A percentile compares a stretch with the other conserved stretches of the same genome.
phyloP scores from a whole-genome alignment of 345 rosid genomes.

The Citrus glauca region DNA sequence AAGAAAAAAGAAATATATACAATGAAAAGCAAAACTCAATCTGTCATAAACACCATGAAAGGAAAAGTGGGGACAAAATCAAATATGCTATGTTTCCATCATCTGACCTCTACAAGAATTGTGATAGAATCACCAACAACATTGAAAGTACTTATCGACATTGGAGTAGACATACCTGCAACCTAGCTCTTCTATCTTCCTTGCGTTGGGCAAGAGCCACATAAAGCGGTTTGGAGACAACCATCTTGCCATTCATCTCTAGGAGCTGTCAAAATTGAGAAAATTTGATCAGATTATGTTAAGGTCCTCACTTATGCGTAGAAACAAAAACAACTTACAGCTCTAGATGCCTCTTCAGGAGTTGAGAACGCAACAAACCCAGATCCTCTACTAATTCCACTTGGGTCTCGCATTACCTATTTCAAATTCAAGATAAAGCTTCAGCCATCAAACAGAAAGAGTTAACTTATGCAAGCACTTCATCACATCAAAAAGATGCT shows the following conservation, averaged over 20 bases:
- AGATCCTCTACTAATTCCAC: conserved; percentile 71
- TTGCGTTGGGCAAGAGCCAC: conserved; percentile 94
- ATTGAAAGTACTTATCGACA: not conserved
- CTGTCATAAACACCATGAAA: not conserved
- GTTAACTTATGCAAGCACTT: not conserved
- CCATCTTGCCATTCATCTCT: conserved; percentile 96
- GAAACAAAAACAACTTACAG: conserved; percentile 46
- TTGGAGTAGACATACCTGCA: conserved; percentile 51
- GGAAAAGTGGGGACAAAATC: not conserved
- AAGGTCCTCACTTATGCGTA: not conserved
- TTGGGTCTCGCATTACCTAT: conserved; percentile 83
- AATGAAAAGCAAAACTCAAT: not conserved
- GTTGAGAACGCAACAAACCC: conserved; percentile 80
- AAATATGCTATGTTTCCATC: not conserved
- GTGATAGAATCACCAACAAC: not conserved
- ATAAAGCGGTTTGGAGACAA: conserved; percentile 82
- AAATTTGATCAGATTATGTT: conserved; percentile 12
- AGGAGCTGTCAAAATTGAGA: conserved; percentile 30
- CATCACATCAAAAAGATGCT: not conserved
- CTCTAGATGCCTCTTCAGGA: conserved; percentile 81
- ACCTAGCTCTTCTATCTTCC: conserved; percentile 91
- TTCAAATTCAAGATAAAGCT: conserved; percentile 5
- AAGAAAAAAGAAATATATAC: too few species aligned
- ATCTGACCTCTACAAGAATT: not conserved
- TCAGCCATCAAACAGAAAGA: not conserved